phyloP scores from a whole-genome alignment of 225 moss, liverwort and hornwort species.

The Marchantia polymorpha region DNA sequence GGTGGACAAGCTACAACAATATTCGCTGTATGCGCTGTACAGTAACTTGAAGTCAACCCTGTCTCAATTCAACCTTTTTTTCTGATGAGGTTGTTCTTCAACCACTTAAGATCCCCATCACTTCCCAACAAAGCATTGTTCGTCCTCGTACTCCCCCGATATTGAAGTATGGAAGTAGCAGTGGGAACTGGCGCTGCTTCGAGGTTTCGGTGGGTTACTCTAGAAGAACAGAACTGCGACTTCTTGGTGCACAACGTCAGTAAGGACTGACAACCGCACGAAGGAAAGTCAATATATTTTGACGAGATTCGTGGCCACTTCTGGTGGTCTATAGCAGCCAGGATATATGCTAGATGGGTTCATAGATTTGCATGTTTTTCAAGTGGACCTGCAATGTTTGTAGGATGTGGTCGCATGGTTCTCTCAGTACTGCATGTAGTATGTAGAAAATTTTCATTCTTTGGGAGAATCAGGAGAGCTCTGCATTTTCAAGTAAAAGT shows the following conservation, averaged over 20 bases:
- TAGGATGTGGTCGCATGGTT: neutral
- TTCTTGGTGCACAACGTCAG: slow-evolving; percentile 5
- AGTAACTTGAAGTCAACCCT: slow-evolving; percentile 49
- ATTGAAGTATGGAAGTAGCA: neutral
- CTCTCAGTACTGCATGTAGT: neutral
- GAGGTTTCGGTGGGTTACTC: neutral
- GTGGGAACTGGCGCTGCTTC: neutral
- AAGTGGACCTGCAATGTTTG: neutral
- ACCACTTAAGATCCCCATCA: neutral
- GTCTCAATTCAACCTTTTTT: slow-evolving; percentile 41
- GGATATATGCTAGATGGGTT: neutral
- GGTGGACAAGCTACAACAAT: slow-evolving; percentile 58
- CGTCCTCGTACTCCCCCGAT: neutral
- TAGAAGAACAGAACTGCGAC: neutral
- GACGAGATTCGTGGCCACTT: neutral
- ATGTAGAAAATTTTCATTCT: neutral
- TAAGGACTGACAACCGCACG: neutral
- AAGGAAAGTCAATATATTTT: neutral
- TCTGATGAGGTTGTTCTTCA: slow-evolving; percentile 10
- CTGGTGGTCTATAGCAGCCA: neutral
- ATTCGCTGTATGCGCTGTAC: slow-evolving; percentile 60
- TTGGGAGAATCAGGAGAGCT: slow-evolving; percentile 7
- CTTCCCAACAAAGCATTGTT: neutral
- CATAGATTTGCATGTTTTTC: slow-evolving; percentile 2
- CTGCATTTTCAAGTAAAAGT: neutral